Base-by-base conservation (phyloP, 306 rosid genomes). In the Arachis hypogaea region DNA sequence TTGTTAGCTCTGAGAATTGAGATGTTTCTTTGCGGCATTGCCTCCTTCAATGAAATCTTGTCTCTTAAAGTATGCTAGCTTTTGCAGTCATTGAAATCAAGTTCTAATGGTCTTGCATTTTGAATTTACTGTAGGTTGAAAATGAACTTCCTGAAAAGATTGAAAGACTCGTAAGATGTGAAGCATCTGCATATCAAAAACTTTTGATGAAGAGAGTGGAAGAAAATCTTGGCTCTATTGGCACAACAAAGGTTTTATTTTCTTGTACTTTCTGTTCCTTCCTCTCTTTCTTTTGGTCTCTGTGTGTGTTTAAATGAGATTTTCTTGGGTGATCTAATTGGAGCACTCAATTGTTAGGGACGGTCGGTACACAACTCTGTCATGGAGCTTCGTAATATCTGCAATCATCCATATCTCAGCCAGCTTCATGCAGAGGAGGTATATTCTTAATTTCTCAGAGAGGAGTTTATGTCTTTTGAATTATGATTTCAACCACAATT, bases 181-280 rank as follows among this genome's bases (percentile, higher is more conserved):
- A 95, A 88, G 97, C 99, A 78, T 95, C 99, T 78, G 97, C 98
- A 58, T 95, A 95, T 81, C 99, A 95, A 78, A 95, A 95, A 75
- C 99, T 95, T 82, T 71, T 95, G 83, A 95, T 95, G 96, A 95
- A 89, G 88, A 88, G 99, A 83, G 99, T 95, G 16, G 99, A 92
- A 81, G 99, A 92, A 1, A 95, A 95, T 89, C 96, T 95, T 69
- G 99, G 99, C 60, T 72, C 97, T 75, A 92, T 95, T 66, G 96
- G 97, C 79, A 9, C 72, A 85, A 49, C 98, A 67, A 95, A 78
- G 98, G 98, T 92, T 33, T 11, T 66, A 18, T 18, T 82, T 62
- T 59, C 28, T 49, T 40, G 33, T 54, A 30, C 73, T 7, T 77
- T 73, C 12, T 81, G 11, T 43, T 62, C 2, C 59, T 28, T 4